These are phyloP conservation scores for Schizochytrium sp. DNA, from an alignment of 108 stramenopile genomes.

Conservation along the genomic window DNA sequence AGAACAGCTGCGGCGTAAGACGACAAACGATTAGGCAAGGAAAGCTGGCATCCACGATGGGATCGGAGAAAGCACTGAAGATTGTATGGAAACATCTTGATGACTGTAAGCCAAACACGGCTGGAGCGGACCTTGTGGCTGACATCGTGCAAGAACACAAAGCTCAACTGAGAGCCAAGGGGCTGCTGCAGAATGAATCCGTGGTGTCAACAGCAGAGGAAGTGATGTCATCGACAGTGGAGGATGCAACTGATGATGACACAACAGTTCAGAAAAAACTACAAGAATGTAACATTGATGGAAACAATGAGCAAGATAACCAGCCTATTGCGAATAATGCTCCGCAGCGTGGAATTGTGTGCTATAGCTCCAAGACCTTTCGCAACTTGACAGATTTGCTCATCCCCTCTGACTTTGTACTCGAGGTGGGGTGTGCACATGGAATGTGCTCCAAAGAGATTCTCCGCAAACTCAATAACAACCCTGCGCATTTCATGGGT, in stretches of 20 bases:
- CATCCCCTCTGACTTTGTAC: background rate
- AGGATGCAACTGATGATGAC: too few species aligned
- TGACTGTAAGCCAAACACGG: background rate
- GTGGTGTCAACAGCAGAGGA: too few species aligned
- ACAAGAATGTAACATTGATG: too few species aligned
- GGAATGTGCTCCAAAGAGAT: constrained; percentile 40
- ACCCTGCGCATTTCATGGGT: background rate
- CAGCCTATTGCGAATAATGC: background rate
- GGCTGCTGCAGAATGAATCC: too few species aligned
- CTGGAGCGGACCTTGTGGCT: background rate
- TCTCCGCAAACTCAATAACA: background rate
- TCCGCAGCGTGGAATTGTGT: background rate
- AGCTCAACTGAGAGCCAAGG: too few species aligned
- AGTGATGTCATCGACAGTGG: too few species aligned
- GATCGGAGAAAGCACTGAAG: too few species aligned
- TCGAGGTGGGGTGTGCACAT: constrained; percentile 50
- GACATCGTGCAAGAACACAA: background rate
- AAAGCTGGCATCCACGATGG: too few species aligned
- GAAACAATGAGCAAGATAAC: background rate
- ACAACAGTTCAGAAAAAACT: too few species aligned
- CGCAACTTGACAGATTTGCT: constrained; percentile 7
- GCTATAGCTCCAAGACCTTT: constrained; percentile 38
- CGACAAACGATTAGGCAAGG: too few species aligned
- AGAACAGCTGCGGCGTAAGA: too few species aligned
- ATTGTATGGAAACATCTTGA: background rate